Evolutionary conservation across 2,329 filamentous ascomycete species (phyloP).

Genomic region (Aspergillus calidoustus): DNA sequence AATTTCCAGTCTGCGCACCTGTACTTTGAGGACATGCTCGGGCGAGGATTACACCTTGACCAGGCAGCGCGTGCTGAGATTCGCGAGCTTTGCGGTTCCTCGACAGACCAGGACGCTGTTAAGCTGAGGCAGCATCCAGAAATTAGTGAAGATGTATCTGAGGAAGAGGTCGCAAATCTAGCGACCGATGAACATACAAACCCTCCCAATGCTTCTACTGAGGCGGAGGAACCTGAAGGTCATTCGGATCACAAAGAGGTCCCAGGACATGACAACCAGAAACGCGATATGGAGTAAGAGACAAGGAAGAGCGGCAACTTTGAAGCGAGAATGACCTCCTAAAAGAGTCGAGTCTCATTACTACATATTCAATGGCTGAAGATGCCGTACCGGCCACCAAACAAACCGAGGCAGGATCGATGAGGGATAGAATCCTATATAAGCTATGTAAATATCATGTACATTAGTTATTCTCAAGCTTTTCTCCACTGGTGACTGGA

Average conservation of each 20-base stretch:
- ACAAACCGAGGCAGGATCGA: not conserved
- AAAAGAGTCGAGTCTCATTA: too few species aligned
- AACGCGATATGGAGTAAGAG: slow-evolving; percentile 23
- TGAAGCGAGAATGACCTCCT: too few species aligned
- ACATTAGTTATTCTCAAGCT: not conserved
- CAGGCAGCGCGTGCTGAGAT: slow-evolving; percentile 33
- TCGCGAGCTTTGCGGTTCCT: slow-evolving; percentile 32
- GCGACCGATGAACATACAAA: not conserved
- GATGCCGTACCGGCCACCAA: too few species aligned
- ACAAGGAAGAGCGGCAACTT: slow-evolving; percentile 25
- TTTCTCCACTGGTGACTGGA: not conserved
- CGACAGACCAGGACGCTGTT: slow-evolving; percentile 37
- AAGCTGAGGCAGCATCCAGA: slow-evolving; percentile 36
- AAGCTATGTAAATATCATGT: not conserved
- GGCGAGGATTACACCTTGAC: slow-evolving; percentile 34
- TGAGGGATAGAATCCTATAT: not conserved
- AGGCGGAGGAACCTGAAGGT: not conserved
- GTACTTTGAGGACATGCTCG: slow-evolving; percentile 44
- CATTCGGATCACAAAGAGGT: slow-evolving; percentile 12
- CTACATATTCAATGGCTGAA: too few species aligned
- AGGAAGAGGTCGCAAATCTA: not conserved
- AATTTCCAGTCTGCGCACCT: slow-evolving; percentile 43
- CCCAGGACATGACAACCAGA: slow-evolving; percentile 24
- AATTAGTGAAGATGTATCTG: slow-evolving; percentile 21
- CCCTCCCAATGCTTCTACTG: not conserved